phyloP scores from a whole-genome alignment of 2,329 filamentous ascomycete genomes.

The Fusarium sororula region DNA sequence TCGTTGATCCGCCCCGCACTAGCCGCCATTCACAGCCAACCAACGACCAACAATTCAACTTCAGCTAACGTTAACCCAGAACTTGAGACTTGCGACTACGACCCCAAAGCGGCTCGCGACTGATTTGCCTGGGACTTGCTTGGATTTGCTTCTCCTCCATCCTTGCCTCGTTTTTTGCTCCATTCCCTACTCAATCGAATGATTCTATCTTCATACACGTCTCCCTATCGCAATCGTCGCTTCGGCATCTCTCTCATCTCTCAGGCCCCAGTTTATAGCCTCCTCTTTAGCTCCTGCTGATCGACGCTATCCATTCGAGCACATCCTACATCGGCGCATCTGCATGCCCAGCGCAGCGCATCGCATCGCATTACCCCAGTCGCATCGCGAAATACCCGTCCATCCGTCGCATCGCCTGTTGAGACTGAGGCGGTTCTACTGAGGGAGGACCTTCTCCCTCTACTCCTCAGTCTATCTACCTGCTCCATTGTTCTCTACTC shows the following conservation, averaged over 20 bases:
- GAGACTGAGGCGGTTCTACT: background rate
- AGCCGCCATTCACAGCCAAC: constrained; percentile 3
- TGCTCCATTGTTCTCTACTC: background rate
- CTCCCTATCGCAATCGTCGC: background rate
- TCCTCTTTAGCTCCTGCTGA: constrained; percentile 16
- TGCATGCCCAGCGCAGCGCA: constrained; percentile 7
- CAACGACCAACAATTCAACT: constrained; percentile 21
- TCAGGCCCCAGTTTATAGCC: constrained; percentile 7
- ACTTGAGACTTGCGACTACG: constrained; percentile 22
- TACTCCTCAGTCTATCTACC: background rate
- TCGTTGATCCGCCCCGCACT: constrained; percentile 42
- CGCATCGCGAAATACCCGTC: constrained; percentile 22
- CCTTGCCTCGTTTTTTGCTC: constrained; percentile 20
- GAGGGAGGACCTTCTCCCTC: background rate
- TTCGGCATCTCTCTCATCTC: background rate
- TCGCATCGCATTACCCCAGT: constrained; percentile 22
- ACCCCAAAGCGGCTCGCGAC: constrained; percentile 17
- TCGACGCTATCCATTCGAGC: constrained; percentile 21
- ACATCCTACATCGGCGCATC: constrained; percentile 31
- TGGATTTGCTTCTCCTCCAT: constrained; percentile 25
- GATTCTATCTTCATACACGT: background rate
- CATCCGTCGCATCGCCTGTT: constrained; percentile 14
- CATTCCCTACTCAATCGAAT: constrained; percentile 1
- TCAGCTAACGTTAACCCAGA: constrained; percentile 12
- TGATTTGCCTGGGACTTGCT: constrained; percentile 17